Base-by-base conservation (phyloP, 2,329 filamentous ascomycete genomes). In the Lomentospora prolificans region DNA sequence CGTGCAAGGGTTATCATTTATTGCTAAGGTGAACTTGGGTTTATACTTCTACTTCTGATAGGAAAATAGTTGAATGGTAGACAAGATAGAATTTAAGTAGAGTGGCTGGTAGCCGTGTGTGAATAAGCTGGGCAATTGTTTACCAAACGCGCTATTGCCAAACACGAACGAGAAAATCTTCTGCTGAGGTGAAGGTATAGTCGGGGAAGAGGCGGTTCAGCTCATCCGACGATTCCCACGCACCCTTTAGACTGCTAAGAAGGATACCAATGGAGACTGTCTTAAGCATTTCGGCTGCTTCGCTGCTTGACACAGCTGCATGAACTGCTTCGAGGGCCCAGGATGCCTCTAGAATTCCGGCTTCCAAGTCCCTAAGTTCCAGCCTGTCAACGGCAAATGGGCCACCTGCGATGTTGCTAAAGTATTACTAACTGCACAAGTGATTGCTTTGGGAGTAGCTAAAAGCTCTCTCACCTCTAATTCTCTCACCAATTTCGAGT, bases 171-270 rank as follows among this genome's bases (percentile, higher is more conserved):
- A 78, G 58, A 58, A 76, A 76, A 8, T 71, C 69, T 55, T 75
- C 72, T 1, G 66, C 61, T 7, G 61, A 56, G 2, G 63, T 69
- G 51, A 78, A 78, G 56, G 70, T 55, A 39, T 72, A 74, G 22
- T 76, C 71, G 0, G 75, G 73, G 28, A 75, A 67, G 17, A 73
- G 60, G 52, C 66, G 58, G 58, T 79, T 79, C 65, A 68, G 75
- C 58, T 76, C 72, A 33, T 70, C 68, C 14, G 71, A 68, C 1
- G 73, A 67, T 55, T 67, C 64, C 66, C 70, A 73, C 3, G 61
- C 63, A 0, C 71, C 72, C 2, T 61, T 64, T 5, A 58, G 51
- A 10, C 68, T 65, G 4, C 66, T 70, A 19, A 67, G 53, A 4
- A 77, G 61, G 28, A 72, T 67, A 25, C 68, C 68, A 4, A 64